phyloP scores from a whole-genome alignment of 768 basidiomycete genomes.

The Holtermanniella nyarrowii region DNA sequence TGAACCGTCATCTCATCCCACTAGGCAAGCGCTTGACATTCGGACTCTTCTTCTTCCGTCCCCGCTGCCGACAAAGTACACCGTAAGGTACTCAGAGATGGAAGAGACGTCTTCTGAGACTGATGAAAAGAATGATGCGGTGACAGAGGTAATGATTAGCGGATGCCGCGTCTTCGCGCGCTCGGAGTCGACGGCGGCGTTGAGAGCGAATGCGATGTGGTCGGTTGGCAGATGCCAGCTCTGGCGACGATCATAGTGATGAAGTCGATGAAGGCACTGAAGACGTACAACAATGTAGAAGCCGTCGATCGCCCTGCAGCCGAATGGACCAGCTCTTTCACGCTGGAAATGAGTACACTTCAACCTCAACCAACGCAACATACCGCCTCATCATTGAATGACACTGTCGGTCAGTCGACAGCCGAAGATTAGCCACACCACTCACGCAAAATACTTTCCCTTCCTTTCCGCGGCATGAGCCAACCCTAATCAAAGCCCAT shows the following conservation, averaged over 20 bases:
- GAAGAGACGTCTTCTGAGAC: slow-evolving; percentile 39
- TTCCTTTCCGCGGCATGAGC: slow-evolving; percentile 44
- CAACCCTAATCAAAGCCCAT: slow-evolving; percentile 45
- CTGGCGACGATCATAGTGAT: slow-evolving; percentile 28
- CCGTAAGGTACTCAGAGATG: slow-evolving; percentile 35
- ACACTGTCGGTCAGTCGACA: slow-evolving; percentile 14
- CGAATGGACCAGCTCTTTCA: slow-evolving; percentile 43
- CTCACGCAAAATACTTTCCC: slow-evolving; percentile 42
- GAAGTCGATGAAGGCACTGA: slow-evolving; percentile 41
- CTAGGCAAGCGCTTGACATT: slow-evolving; percentile 37
- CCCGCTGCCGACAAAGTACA: slow-evolving; percentile 17
- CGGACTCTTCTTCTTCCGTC: slow-evolving; percentile 29
- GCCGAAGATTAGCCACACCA: not conserved
- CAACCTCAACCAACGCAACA: slow-evolving; percentile 6
- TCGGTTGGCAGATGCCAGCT: slow-evolving; percentile 38
- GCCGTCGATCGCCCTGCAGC: slow-evolving; percentile 44
- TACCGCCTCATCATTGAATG: slow-evolving; percentile 45
- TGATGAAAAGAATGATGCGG: slow-evolving; percentile 34
- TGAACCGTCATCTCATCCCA: slow-evolving; percentile 41
- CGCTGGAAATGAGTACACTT: slow-evolving; percentile 25
- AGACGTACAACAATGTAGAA: slow-evolving; percentile 38
- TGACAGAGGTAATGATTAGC: slow-evolving; percentile 37
- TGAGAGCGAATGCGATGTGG: slow-evolving; percentile 44
- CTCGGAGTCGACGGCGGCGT: slow-evolving; percentile 44
- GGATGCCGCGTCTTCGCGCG: slow-evolving; percentile 27